Evolutionary conservation across 257 asterid species (phyloP).

Genomic region (Coffea canephora): DNA sequence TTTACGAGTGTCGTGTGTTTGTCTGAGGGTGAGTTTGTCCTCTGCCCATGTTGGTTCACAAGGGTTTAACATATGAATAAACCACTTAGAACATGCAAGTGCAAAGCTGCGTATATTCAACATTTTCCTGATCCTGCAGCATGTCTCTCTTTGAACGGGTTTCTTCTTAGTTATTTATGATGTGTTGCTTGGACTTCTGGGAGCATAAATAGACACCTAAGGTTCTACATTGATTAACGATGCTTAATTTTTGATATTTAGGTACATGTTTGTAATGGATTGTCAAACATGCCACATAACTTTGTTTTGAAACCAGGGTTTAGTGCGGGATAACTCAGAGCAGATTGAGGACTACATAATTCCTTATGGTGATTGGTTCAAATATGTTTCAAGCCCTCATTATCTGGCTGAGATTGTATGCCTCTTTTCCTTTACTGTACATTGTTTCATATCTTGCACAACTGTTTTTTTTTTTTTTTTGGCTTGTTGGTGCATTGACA

Average conservation of each 20-base stretch:
- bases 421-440: constrained; percentile 5
- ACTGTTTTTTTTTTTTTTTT: neutral
- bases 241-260: neutral
- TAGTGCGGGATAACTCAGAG: constrained; percentile 47
- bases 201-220: neutral
- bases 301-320: constrained; percentile 48
- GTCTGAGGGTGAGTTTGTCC: neutral
- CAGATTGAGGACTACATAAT: constrained; percentile 44
- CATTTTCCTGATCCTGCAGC: neutral
- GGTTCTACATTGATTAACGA: neutral
- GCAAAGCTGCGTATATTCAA: neutral
- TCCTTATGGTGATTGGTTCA: constrained; percentile 93
- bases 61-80: neutral
- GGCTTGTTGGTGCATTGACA: neutral
- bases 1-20: neutral
- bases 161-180: neutral
- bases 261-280: neutral
- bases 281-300: neutral
- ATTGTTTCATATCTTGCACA: too few species aligned
- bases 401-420: constrained; percentile 90
- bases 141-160: neutral
- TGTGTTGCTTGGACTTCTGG: neutral
- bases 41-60: neutral
- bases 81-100: neutral
- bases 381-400: constrained; percentile 87